Evolutionary conservation across 805 yeast genomes (phyloP).

Genomic region (Lipomyces sp.): DNA sequence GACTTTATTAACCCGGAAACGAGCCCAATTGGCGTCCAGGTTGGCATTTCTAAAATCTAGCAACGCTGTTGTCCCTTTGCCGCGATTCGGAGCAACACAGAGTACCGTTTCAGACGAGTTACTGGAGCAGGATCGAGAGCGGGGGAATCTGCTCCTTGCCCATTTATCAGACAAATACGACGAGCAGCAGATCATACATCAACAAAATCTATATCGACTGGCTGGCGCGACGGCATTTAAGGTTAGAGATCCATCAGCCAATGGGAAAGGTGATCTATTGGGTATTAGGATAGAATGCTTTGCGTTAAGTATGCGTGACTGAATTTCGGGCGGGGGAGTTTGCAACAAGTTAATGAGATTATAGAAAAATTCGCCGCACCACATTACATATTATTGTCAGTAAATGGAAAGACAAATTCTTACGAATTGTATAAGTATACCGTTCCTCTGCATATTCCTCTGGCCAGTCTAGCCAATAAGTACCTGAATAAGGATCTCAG

Average conservation of each 20-base stretch:
- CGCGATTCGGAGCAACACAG: background rate
- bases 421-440: conserved; percentile 31
- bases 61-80: background rate
- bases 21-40: conserved; percentile 9
- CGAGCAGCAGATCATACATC: conserved; percentile 19
- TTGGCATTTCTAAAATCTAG: background rate
- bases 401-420: conserved; percentile 3
- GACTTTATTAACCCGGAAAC: conserved; percentile 3
- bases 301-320: conserved; percentile 19
- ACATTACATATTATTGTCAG: conserved; percentile 26
- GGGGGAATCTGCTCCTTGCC: conserved; percentile 14
- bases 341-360: background rate
- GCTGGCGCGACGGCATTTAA: conserved; percentile 34
- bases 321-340: background rate
- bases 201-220: conserved; percentile 28
- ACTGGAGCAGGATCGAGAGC: conserved; percentile 8
- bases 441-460: conserved; percentile 30
- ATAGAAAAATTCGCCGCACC: conserved; percentile 31
- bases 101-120: background rate
- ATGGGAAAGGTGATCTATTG: conserved; percentile 16
- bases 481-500: conserved; percentile 20
- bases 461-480: conserved; percentile 12
- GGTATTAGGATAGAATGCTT: conserved; percentile 36
- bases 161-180: conserved; percentile 22
- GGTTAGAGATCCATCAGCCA: conserved; percentile 26